Base-by-base conservation (phyloP, 345 rosid genomes). In the Pistacia vera region DNA sequence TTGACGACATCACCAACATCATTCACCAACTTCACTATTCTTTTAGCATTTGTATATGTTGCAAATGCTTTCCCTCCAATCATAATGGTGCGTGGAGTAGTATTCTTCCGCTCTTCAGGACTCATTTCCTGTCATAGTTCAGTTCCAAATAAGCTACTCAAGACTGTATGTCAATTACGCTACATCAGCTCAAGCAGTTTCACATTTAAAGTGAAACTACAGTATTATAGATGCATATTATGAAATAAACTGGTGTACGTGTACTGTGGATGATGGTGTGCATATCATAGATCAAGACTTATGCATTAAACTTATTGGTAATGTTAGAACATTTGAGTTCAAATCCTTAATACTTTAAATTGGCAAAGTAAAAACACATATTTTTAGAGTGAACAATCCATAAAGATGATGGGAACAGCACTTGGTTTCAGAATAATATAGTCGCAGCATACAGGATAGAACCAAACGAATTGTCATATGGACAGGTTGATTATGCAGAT, bases 1-100 rank as follows among this genome's bases (percentile, higher is more conserved):
- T 95, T 95, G 77, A 95, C 93, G 64, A 93, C 95, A 14, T 79
- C 89, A 48, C 98, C 97, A 63, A 95, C 99, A 86, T 95, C 99
- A 88, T 86, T 86, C 79, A 95, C 98, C 75, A 95, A 84, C 82
- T 93, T 95, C 83, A 95, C 99, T 75, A 93, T 95, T 82, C 96
- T 88, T 86, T 93, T 93, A 66, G 99, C 99, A 83, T 95, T 95
- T 64, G 97, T 90, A 78, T 93, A 95, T 11, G 99, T 95, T 65
- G 99, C 98, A 86, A 93, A 95, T 60, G 99, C 99, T 86, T 95
- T 95, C 76, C 99, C 99, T 72, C 99, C 99, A 71, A 95, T 87
- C 99, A 95, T 93, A 66, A 93, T 77, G 44, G 99, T 95, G 28
- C 98, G 99, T 44, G 97, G 85, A 85, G 89, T 90, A 80, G 90